phyloP scores from a whole-genome alignment of 2,329 filamentous ascomycete species.

The Lachnellula subtilissima region DNA sequence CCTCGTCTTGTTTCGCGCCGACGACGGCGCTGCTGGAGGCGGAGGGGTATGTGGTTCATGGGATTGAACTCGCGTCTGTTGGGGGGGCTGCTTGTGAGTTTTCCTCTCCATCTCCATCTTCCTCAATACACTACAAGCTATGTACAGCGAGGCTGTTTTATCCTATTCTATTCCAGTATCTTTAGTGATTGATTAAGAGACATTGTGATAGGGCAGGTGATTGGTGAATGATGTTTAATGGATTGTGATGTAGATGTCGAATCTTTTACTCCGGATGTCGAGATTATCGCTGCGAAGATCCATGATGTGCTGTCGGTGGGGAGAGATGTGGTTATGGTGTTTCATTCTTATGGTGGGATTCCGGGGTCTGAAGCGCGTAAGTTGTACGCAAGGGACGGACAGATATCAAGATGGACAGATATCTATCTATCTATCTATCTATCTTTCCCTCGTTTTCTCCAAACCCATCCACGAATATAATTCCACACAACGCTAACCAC shows the following conservation, averaged over 20 bases:
- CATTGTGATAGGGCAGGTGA: no score
- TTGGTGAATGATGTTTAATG: no score
- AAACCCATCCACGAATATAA: no score
- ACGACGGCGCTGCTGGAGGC: slow-evolving; percentile 15
- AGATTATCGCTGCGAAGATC: slow-evolving; percentile 33
- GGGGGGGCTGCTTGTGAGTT: slow-evolving; percentile 9
- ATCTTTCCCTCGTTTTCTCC: background rate
- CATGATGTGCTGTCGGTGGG: slow-evolving; percentile 33
- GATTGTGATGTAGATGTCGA: background rate
- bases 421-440: slow-evolving; percentile 20
- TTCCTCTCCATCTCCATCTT: background rate
- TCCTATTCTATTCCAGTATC: no score
- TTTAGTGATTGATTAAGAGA: no score
- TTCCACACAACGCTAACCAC: no score
- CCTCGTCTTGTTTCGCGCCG: slow-evolving; percentile 17
- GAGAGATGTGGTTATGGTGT: slow-evolving; percentile 36
- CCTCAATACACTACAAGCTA: background rate
- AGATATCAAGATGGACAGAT: no score
- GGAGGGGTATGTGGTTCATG: slow-evolving; percentile 19
- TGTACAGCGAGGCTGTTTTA: no score
- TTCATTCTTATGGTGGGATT: slow-evolving; percentile 38
- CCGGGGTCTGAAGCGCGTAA: slow-evolving; percentile 33
- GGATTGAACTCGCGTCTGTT: slow-evolving; percentile 15
- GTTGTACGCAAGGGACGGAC: no score
- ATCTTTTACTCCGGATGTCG: slow-evolving; percentile 31